Base-by-base conservation (phyloP, 768 basidiomycete genomes). In the Kwoniella bestiolae region DNA sequence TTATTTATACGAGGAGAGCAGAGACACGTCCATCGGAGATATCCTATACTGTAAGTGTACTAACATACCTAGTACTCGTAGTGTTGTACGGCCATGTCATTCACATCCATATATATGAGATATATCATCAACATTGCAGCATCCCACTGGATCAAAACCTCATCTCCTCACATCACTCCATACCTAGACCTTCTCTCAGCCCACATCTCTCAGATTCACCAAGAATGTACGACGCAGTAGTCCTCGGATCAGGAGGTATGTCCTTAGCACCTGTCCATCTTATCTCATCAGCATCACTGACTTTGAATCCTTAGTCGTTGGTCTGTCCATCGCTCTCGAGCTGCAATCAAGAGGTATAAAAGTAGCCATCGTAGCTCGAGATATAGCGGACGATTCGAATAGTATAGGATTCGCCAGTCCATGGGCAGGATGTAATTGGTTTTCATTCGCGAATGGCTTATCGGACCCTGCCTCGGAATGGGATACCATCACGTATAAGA, bases 361-460 rank as follows among this genome's bases (percentile, higher is more conserved):
- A 38, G 73, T 80, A 9, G 75, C 68, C 7, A 61, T 83, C 28
- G 63, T 81, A 9, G 81, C 77, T 0, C 69, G 76, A 47, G 81
- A 83, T 60, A 50, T 81, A 23, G 81, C 82, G 1, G 73, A 80
- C 28, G 81, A 83, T 65, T 28, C 56, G 0, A 32, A 69, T 32
- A 70, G 65, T 16, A 60, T 67, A 3, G 72, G 65, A 1, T 83
- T 83, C 61, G 80, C 81, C 9, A 71, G 68, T 44, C 82, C 82
- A 0, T 83, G 82, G 82, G 81, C 82, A 0, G 80, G 79, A 5
- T 79, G 78, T 23, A 81, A 81, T 61, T 79, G 72, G 74, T 76
- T 65, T 31, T 76, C 80, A 0, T 80, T 76, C 65, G 76, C 55
- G 29, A 57, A 29, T 26, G 67, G 59, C 58, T 64, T 23, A 9